These are phyloP conservation scores for Viola odorata DNA, from an alignment of 345 rosid species.

Conservation along the genomic window DNA sequence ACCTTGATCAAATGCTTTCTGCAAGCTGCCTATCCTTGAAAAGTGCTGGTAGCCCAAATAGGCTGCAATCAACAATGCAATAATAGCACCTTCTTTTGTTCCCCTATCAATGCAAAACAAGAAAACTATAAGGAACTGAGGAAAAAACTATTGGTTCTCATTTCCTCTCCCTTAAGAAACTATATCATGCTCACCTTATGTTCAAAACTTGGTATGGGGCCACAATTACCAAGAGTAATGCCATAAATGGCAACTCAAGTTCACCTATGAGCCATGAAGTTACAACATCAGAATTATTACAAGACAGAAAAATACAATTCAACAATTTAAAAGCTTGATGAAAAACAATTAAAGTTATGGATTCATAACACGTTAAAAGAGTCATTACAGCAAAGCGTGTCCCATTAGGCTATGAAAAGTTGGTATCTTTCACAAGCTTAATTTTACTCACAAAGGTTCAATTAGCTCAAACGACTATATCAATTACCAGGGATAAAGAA, in stretches of 20 bases:
- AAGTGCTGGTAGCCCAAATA: conserved; percentile 91
- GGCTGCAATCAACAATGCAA: conserved; percentile 48
- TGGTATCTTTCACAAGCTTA: no score
- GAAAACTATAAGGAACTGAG: conserved; percentile 2
- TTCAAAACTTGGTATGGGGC: conserved; percentile 62
- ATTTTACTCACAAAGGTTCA: no score
- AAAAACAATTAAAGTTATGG: no score
- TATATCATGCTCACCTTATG: conserved; percentile 43
- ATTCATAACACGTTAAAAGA: no score
- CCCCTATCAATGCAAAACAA: conserved; percentile 47
- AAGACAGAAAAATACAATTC: background rate
- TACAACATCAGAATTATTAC: background rate
- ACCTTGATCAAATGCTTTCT: conserved; percentile 64
- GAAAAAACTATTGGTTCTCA: conserved; percentile 7
- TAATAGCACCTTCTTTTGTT: conserved; percentile 58
- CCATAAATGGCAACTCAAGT: conserved; percentile 78
- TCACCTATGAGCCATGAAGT: conserved; percentile 45
- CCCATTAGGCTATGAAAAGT: no score
- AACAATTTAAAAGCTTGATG: background rate
- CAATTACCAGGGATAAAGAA: conserved; percentile 69
- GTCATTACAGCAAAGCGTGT: no score
- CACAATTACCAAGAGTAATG: conserved; percentile 63
- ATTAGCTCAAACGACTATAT: no score
- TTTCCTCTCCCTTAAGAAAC: conserved; percentile 4
- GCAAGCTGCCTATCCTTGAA: conserved; percentile 59